Evolutionary conservation across 148 eudicot species (phyloP).

Genomic region (Camellia granthamiana): DNA sequence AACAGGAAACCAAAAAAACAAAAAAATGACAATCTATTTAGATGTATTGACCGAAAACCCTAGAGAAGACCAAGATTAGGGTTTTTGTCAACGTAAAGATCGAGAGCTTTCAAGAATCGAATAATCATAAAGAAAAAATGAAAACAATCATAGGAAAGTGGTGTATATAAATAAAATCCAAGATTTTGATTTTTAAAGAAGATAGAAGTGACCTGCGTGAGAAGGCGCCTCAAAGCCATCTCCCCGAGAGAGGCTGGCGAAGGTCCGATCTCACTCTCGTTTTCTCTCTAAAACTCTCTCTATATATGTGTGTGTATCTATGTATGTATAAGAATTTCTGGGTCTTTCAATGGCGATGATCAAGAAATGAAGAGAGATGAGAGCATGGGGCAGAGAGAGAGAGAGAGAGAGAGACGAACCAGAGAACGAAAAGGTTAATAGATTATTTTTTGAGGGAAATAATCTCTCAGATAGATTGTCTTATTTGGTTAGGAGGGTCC

Average conservation of each 20-base stretch:
- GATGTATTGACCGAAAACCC: slow-evolving; percentile 5
- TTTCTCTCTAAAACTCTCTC: slow-evolving; percentile 15
- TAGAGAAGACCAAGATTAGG: neutral
- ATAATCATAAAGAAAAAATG: neutral
- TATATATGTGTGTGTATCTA: neutral
- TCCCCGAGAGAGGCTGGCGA: neutral
- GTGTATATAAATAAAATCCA: neutral
- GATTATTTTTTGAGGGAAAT: neutral
- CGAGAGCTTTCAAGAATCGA: neutral
- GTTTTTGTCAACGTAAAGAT: neutral
- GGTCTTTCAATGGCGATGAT: neutral
- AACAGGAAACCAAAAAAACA: neutral
- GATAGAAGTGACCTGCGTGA: slow-evolving; percentile 53
- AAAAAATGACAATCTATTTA: neutral
- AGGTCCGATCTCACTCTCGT: slow-evolving; percentile 16
- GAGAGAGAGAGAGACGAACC: neutral
- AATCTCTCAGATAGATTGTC: neutral
- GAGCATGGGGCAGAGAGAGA: neutral
- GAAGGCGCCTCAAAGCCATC: slow-evolving; percentile 74
- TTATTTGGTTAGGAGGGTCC: neutral
- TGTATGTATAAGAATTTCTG: neutral
- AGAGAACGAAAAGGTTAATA: too few relatives aligned
- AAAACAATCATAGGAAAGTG: neutral
- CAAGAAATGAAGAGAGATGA: neutral
- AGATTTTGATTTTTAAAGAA: neutral